phyloP scores from a whole-genome alignment of 1,139 yeast species.

The Kodamaea ohmeri region DNA sequence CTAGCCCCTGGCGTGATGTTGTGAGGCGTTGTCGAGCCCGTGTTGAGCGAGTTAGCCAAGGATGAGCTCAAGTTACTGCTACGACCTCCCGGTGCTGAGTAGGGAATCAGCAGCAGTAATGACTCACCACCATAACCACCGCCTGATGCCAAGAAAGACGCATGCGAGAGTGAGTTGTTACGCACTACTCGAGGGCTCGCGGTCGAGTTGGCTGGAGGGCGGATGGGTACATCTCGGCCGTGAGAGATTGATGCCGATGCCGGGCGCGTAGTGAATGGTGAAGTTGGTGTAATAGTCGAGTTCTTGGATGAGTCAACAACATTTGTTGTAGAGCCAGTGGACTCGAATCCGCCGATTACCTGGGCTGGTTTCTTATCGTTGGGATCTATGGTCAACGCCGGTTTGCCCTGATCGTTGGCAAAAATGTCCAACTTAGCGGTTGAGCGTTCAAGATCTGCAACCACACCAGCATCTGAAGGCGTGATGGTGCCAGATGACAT shows the following conservation, averaged over 20 bases:
- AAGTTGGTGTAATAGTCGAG: constrained; percentile 17
- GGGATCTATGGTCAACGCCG: not conserved
- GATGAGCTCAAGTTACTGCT: constrained; percentile 12
- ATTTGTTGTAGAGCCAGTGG: constrained; percentile 5
- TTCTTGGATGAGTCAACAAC: too few relatives aligned
- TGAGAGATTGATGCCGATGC: constrained; percentile 18
- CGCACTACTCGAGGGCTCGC: constrained; percentile 42
- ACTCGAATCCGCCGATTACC: constrained; percentile 19
- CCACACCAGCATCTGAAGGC: constrained; percentile 3
- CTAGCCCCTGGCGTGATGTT: constrained; percentile 7
- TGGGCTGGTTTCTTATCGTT: constrained; percentile 11
- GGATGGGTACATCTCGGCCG: constrained; percentile 23
- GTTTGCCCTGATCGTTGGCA: not conserved
- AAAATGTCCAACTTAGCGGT: constrained; percentile 8
- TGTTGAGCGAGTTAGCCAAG: constrained; percentile 9
- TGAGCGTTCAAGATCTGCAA: constrained; percentile 8
- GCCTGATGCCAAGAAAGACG: constrained; percentile 35
- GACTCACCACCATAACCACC: constrained; percentile 44
- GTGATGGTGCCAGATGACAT: constrained; percentile 18
- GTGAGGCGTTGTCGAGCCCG: constrained; percentile 9
- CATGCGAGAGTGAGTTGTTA: constrained; percentile 45
- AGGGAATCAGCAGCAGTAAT: constrained; percentile 64
- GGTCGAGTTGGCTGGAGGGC: constrained; percentile 25
- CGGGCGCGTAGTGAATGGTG: constrained; percentile 21
- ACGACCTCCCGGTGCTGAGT: constrained; percentile 67